Evolutionary conservation across 106 monocot genomes (phyloP), one percentile per base, ranked within the genome.

Genomic region (Acorus calamus): DNA sequence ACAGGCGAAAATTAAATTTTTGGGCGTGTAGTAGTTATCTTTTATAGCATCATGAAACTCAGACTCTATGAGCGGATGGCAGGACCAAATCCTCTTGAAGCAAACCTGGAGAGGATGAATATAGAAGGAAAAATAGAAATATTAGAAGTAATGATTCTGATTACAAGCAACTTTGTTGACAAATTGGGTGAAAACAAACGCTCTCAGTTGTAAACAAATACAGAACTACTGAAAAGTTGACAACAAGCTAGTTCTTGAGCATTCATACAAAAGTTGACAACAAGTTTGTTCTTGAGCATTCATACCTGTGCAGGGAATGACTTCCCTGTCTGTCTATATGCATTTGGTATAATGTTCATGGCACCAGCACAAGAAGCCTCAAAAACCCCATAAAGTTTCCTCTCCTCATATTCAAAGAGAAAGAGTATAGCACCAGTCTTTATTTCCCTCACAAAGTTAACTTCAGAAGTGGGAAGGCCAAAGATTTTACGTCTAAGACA

Each of bases 271-370:
- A 28, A 28, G 28, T 28, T 28, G 28, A 28, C 28, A 28, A 28
- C 28, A 28, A 28, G 28, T 1, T 28, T 28, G 28, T 28, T 28
- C 28, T 47, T 11, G 51, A 28, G 3, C 11, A 42, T 11, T 56
- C n/a, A 66, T 79, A 92, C 92, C 92, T 88, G 92, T 11, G 92
- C 84, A 76, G 88, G 75, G 64, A 78, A 92, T 2, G 62, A 46
- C 8, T 61, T 61, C 56, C 81, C 82, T 41, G 69, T 73, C 7
- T 73, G 72, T 9, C 3, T 13, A 65, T 71, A 92, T 51, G 88
- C 92, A 71, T 67, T 49, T 6, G 82, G 87, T 28, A 80, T 49
- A 56, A 88, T 85, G 73, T 85, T 85, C 56, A 80, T 41, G 2
- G 74, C 75, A 50, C 88, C 88, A 79, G 85, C 81, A 46, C 75